Conservation (phyloP, 345 rosid species). For the Bruguiera sexangula region DNA sequence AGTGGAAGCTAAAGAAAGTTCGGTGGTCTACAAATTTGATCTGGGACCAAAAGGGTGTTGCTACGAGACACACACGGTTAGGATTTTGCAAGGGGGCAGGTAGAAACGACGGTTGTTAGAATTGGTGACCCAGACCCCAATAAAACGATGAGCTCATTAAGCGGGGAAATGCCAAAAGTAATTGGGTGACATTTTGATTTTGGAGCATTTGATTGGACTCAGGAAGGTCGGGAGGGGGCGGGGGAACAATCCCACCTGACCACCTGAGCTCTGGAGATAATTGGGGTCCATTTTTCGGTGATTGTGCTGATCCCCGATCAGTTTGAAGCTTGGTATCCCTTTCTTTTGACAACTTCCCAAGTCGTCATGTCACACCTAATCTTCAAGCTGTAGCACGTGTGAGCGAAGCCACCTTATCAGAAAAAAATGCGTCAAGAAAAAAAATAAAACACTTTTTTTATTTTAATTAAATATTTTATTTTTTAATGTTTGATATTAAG, state of each 20-base stretch:
- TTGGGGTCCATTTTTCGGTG: conserved; percentile 27
- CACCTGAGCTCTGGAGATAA: conserved; percentile 30
- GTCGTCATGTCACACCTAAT: conserved; percentile 31
- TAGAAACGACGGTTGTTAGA: too few relatives aligned
- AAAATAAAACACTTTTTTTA: too few relatives aligned
- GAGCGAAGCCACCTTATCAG: not conserved
- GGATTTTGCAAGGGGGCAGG: too few relatives aligned
- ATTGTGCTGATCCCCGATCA: conserved; percentile 2
- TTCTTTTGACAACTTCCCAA: conserved; percentile 16
- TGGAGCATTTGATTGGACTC: conserved; percentile 28
- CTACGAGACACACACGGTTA: too few relatives aligned
- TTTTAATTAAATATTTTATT: too few relatives aligned
- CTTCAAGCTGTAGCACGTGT: conserved; percentile 26
- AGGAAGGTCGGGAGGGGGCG: conserved; percentile 32
- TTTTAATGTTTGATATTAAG: too few relatives aligned
- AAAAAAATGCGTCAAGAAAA: not conserved
- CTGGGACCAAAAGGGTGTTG: too few relatives aligned
- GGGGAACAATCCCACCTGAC: conserved; percentile 46
- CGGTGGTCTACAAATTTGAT: too few relatives aligned
- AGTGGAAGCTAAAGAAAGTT: too few relatives aligned
- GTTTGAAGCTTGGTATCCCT: conserved; percentile 3
- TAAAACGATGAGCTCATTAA: not conserved
- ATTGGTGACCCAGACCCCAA: conserved; percentile 1
- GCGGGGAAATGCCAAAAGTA: conserved; percentile 8
- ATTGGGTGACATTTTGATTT: conserved; percentile 12